Percentiles rank a stretch among this genome's conserved stretches.
Evolutionary conservation across 1,284 basidiomycete genomes (phyloP).

Genomic region (Ceratobasidium sp.): DNA sequence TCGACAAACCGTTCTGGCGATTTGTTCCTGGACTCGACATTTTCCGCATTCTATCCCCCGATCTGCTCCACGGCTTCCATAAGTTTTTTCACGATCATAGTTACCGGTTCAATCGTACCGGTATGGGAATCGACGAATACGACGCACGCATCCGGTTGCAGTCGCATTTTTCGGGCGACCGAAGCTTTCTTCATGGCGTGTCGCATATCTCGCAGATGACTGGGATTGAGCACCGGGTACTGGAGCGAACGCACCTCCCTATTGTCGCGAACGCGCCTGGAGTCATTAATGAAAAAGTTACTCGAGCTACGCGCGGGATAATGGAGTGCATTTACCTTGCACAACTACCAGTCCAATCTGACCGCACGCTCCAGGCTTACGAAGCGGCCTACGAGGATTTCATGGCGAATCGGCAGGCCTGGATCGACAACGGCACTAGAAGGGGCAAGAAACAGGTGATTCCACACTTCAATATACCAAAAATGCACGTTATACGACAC

Average conservation of each 20-base stretch:
- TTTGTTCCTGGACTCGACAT: constrained; percentile 19
- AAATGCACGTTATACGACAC: constrained; percentile 42
- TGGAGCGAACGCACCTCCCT: constrained; percentile 1
- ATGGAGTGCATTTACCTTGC: constrained; percentile 31
- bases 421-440: constrained; percentile 22
- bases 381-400: constrained; percentile 8
- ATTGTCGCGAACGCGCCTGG: constrained; percentile 35
- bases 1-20: constrained; percentile 41
- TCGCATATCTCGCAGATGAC: constrained; percentile 29
- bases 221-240: constrained; percentile 30
- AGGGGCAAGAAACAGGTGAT: constrained; percentile 23
- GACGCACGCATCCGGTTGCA: background rate
- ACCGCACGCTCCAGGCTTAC: constrained; percentile 14
- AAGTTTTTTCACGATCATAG: constrained; percentile 38
- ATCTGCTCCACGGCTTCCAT: constrained; percentile 41
- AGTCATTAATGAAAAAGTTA: constrained; percentile 15
- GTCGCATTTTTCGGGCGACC: background rate
- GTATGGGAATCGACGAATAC: constrained; percentile 24
- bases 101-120: constrained; percentile 22
- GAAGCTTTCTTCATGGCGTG: constrained; percentile 17
- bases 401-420: constrained; percentile 16
- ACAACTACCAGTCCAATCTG: constrained; percentile 17
- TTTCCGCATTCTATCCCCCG: constrained; percentile 7
- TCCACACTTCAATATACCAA: constrained; percentile 39
- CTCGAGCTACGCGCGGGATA: constrained; percentile 16